A percentile compares a stretch with the other conserved stretches of the same genome.
Evolutionary conservation across 2,329 filamentous ascomycete genomes (phyloP).

Genomic region (Exophiala oligosperma): DNA sequence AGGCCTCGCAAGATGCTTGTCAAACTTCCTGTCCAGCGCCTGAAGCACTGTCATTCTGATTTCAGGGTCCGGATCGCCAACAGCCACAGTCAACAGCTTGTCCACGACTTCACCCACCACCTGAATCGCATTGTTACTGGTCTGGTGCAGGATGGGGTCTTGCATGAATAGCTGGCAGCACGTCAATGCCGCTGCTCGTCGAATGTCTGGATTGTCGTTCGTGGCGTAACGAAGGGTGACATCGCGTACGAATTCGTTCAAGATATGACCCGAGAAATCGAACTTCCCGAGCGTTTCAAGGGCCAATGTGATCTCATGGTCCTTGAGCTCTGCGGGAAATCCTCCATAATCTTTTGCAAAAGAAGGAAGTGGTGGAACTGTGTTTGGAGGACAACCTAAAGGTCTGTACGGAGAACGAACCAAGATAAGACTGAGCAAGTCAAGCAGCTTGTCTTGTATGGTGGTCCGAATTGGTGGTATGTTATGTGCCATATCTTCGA

Average conservation of each 20-base stretch:
- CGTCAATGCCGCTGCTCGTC: conserved; percentile 90
- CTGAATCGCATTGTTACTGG: conserved; percentile 92
- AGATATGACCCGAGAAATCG: conserved; percentile 84
- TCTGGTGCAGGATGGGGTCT: conserved; percentile 97
- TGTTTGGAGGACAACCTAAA: conserved; percentile 85
- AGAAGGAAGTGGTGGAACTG: conserved; percentile 76
- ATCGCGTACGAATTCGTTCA: conserved; percentile 98
- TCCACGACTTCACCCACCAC: conserved; percentile 98
- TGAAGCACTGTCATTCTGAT: conserved; percentile 87
- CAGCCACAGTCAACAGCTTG: conserved; percentile 89
- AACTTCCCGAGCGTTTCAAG: conserved; percentile 97
- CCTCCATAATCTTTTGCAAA: conserved; percentile 87
- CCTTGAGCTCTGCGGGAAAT: conserved; percentile 73
- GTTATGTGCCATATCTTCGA: conserved; percentile 98
- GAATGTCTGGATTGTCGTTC: conserved; percentile 88
- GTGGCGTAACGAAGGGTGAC: conserved; percentile 98
- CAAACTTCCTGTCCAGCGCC: conserved; percentile 89
- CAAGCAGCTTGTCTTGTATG: conserved; percentile 89
- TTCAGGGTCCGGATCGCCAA: conserved; percentile 85
- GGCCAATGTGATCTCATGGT: conserved; percentile 86
- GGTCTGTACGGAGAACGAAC: conserved; percentile 91
- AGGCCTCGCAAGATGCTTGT: conserved; percentile 92
- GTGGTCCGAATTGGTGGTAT: conserved; percentile 90
- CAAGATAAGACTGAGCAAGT: conserved; percentile 91
- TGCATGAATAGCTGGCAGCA: conserved; percentile 97